These are phyloP conservation scores for Penicillium polonicum DNA, from an alignment of 2,329 filamentous ascomycete genomes.

Conservation along the genomic window DNA sequence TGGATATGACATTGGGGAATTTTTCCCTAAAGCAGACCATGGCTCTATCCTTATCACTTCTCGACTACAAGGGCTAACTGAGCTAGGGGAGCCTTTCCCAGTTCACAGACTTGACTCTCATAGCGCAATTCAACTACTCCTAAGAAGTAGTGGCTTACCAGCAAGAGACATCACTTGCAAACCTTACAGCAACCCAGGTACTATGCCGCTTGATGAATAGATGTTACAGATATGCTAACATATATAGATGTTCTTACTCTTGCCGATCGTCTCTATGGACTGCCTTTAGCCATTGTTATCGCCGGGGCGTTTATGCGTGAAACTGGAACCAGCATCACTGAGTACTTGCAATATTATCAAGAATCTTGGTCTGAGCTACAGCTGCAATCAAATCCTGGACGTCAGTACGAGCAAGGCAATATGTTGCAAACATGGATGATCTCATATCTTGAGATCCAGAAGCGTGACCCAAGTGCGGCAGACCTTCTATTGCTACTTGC, in stretches of 20 bases:
- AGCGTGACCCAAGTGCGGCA: slow-evolving; percentile 31
- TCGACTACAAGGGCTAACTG: slow-evolving; percentile 31
- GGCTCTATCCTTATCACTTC: slow-evolving; percentile 47
- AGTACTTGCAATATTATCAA: slow-evolving; percentile 46
- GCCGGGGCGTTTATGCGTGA: slow-evolving; percentile 48
- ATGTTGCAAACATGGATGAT: slow-evolving; percentile 39
- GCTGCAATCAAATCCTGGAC: slow-evolving; percentile 13
- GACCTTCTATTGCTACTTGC: slow-evolving; percentile 44
- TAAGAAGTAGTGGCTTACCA: slow-evolving; percentile 14
- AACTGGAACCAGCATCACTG: slow-evolving; percentile 34
- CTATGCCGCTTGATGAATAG: background rate
- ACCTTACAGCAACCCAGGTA: slow-evolving; percentile 17
- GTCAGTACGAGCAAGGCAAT: slow-evolving; percentile 27
- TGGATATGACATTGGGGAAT: slow-evolving; percentile 31
- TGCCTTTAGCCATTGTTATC: slow-evolving; percentile 49
- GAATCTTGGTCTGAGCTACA: slow-evolving; percentile 36
- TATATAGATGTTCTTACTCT: slow-evolving; percentile 29
- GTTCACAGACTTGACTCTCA: slow-evolving; percentile 33
- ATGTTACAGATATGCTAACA: slow-evolving; percentile 10
- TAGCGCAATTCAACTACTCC: slow-evolving; percentile 13
- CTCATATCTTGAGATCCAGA: slow-evolving; percentile 39
- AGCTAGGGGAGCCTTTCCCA: slow-evolving; percentile 34
- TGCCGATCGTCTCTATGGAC: slow-evolving; percentile 42
- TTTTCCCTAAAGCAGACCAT: slow-evolving; percentile 36
- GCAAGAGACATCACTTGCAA: background rate